These are phyloP conservation scores for Ehretia macrophylla DNA, from an alignment of 257 asterid species.

Conservation along the genomic window DNA sequence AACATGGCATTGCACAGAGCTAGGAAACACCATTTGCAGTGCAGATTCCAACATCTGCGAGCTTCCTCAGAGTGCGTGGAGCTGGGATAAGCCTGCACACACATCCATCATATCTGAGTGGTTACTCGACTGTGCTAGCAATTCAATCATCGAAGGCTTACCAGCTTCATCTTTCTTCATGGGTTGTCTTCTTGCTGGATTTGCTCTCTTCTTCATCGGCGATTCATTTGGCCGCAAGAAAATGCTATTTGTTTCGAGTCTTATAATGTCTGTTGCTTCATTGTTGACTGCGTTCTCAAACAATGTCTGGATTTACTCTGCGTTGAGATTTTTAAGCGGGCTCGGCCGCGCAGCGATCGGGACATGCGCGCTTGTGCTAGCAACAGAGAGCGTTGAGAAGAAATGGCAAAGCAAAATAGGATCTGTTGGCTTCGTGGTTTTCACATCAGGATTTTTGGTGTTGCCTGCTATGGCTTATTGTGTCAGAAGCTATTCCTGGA, in stretches of 20 bases:
- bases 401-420: constrained; percentile 39
- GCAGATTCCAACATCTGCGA: constrained; percentile 23
- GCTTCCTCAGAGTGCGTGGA: constrained; percentile 33
- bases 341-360: constrained; percentile 38
- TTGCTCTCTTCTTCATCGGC: constrained; percentile 32
- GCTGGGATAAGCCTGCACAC: constrained; percentile 34
- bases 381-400: constrained; percentile 42
- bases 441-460: constrained; percentile 39
- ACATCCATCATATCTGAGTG: constrained; percentile 49
- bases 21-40: constrained; percentile 3
- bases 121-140: constrained; percentile 40
- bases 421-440: constrained; percentile 29
- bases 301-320: constrained; percentile 46
- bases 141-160: constrained; percentile 28
- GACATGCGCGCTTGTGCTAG: constrained; percentile 34
- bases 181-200: constrained; percentile 45
- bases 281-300: constrained; percentile 24
- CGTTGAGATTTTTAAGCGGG: constrained; percentile 36
- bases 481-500: constrained; percentile 35
- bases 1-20: constrained; percentile 33
- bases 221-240: constrained; percentile 45
- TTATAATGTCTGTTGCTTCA: constrained; percentile 35
- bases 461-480: constrained; percentile 39
- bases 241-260: constrained; percentile 31
- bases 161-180: constrained; percentile 52